Evolutionary conservation across 2,329 filamentous ascomycete species (phyloP).

Genomic region (Lizonia empirigonia): DNA sequence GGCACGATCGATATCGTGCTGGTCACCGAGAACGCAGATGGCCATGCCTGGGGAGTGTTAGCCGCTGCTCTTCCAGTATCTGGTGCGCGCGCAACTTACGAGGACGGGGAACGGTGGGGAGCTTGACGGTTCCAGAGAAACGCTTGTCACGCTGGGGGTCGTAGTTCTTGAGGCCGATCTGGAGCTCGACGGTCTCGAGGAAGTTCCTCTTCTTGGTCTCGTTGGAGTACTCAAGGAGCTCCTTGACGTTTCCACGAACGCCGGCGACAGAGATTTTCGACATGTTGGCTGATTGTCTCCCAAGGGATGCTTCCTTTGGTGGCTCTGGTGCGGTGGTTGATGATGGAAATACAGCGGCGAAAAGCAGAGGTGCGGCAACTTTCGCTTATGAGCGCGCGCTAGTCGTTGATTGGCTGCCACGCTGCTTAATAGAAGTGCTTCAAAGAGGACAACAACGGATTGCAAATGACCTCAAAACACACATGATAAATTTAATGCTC

Average conservation of each 20-base stretch:
- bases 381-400: slow-evolving; percentile 20
- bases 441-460: background rate
- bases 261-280: slow-evolving; percentile 90
- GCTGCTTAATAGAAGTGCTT: too few species aligned
- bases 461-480: too few species aligned
- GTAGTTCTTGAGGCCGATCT: slow-evolving; percentile 56
- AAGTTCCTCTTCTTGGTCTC: slow-evolving; percentile 99
- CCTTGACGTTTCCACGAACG: slow-evolving; percentile 92
- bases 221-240: slow-evolving; percentile 92
- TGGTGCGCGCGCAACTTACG: slow-evolving; percentile 24
- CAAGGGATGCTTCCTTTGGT: slow-evolving; percentile 53
- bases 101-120: slow-evolving; percentile 85
- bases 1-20: slow-evolving; percentile 99
- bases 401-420: slow-evolving; percentile 14
- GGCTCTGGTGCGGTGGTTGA: slow-evolving; percentile 45
- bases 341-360: slow-evolving; percentile 29
- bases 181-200: slow-evolving; percentile 85
- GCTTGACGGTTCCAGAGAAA: slow-evolving; percentile 99
- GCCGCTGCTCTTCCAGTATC: background rate
- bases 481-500: too few species aligned
- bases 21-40: slow-evolving; percentile 77
- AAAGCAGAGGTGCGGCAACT: slow-evolving; percentile 24
- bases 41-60: slow-evolving; percentile 32
- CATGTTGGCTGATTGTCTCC: slow-evolving; percentile 64
- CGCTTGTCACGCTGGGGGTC: slow-evolving; percentile 99